Percentiles rank a stretch among this genome's conserved stretches.
phyloP scores from a whole-genome alignment of 169 alveolate genomes.

The Plasmodium knowlesi region DNA sequence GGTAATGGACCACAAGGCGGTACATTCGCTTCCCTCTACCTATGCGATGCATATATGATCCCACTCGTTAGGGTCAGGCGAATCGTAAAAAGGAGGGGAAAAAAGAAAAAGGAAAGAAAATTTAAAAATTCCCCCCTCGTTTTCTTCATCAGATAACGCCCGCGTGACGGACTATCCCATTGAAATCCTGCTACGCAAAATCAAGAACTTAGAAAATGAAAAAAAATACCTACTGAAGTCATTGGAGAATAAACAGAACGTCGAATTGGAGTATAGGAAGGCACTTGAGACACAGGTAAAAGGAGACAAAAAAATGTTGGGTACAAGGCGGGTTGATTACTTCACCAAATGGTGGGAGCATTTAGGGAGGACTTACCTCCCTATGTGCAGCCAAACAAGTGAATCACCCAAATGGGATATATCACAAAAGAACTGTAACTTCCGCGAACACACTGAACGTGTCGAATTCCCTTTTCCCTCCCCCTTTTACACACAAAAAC shows the following conservation, averaged over 20 bases:
- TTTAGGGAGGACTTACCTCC: not conserved
- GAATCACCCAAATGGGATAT: not conserved
- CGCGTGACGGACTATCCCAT: not conserved
- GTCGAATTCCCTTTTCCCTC: not conserved
- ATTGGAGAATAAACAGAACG: slow-evolving; percentile 50
- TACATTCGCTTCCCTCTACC: not conserved
- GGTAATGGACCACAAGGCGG: not conserved
- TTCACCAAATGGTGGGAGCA: not conserved
- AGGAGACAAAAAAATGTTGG: not conserved
- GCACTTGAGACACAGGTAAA: slow-evolving; percentile 60
- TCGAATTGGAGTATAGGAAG: slow-evolving; percentile 44
- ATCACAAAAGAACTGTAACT: not conserved
- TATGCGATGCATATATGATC: not conserved
- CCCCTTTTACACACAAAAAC: not conserved
- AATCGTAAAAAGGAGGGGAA: not conserved
- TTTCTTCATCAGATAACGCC: slow-evolving; percentile 1
- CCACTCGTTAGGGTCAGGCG: not conserved
- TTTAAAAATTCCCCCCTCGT: not conserved
- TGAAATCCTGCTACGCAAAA: slow-evolving; percentile 43
- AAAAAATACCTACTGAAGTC: slow-evolving; percentile 30
- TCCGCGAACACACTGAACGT: not conserved
- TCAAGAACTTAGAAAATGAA: slow-evolving; percentile 66
- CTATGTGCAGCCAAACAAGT: not conserved
- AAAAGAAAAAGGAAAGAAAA: not conserved
- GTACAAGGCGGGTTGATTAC: not conserved